Base-by-base conservation (phyloP, 2,329 filamentous ascomycete genomes). In the Xylariomycetidae sp. region DNA sequence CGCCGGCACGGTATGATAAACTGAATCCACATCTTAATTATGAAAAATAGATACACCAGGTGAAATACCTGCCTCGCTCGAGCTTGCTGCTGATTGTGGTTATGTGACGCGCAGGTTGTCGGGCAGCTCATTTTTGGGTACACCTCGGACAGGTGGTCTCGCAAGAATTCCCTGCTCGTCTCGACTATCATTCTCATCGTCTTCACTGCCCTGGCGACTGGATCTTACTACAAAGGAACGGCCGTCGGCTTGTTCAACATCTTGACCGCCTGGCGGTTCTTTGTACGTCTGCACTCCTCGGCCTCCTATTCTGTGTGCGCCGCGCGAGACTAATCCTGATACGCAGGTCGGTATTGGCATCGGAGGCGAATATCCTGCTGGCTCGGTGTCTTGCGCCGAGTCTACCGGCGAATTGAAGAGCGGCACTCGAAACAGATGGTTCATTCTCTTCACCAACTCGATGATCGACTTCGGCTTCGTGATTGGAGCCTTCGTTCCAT, bases 371-470 rank as follows among this genome's bases (percentile, higher is more conserved):
- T 89, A 88, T 49, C 85, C 85, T 1, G 85, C 85, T 26, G 89
- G 89, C 4, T 86, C 79, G 38, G 89, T 96, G 1, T 85, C 83
- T 2, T 85, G 80, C 33, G 86, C 88, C 3, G 89, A 96, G 61
- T 83, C 82, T 4, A 89, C 83, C 0, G 85, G 86, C 15, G 87
- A 94, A 55, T 68, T 96, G 38, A 87, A 88, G 58, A 59, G 64
- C 12, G 89, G 89, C 9, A 82, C 83, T 12, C 72, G 89, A n/a
- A 90, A 96, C 55, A 72, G 84, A 25, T 94, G 88, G 87, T 96
- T 89, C 54, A 86, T 90, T 49, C 70, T 94, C 44, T 94, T 92
- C 59, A 94, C 86, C 29, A 94, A 94, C 59, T 78, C 84, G 16
- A 85, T 88, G 69, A 94, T 94, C 40, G 86, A 94, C 54, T 75